A percentile compares a stretch with the other conserved stretches of the same genome.
These are phyloP conservation scores for Skeletonema menzelii DNA, from an alignment of 108 stramenopile genomes.

Conservation along the genomic window DNA sequence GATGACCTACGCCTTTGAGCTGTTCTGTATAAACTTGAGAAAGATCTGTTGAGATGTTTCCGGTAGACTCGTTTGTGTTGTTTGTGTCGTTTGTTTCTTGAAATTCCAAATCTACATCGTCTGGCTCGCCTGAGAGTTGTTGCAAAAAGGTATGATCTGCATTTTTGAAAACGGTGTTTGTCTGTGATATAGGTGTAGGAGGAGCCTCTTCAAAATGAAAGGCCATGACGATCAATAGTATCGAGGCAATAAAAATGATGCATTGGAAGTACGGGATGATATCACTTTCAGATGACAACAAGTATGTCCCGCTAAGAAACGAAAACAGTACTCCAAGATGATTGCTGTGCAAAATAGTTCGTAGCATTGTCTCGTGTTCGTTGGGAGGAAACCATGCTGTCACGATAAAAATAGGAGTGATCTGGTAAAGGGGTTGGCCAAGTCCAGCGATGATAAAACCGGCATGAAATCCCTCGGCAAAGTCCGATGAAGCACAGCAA, in stretches of 20 bases:
- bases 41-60: background rate
- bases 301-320: constrained; percentile 73
- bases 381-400: constrained; percentile 84
- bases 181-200: constrained; percentile 72
- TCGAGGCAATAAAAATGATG: constrained; percentile 60
- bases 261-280: constrained; percentile 72
- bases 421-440: constrained; percentile 83
- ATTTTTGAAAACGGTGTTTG: constrained; percentile 55
- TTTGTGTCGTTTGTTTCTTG: background rate
- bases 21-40: background rate
- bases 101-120: background rate
- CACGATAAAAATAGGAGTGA: constrained; percentile 74
- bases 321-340: constrained; percentile 83
- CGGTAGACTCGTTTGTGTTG: background rate
- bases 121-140: background rate
- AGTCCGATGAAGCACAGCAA: constrained; percentile 27
- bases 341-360: constrained; percentile 58
- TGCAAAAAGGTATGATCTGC: constrained; percentile 1
- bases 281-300: constrained; percentile 61
- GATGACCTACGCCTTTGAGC: background rate
- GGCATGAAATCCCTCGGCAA: constrained; percentile 34
- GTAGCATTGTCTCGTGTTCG: constrained; percentile 35
- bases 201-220: constrained; percentile 83
- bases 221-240: constrained; percentile 61
- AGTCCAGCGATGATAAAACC: constrained; percentile 82